Conservation (phyloP, 139 green algal species). For the Coelastrella sp. region DNA sequence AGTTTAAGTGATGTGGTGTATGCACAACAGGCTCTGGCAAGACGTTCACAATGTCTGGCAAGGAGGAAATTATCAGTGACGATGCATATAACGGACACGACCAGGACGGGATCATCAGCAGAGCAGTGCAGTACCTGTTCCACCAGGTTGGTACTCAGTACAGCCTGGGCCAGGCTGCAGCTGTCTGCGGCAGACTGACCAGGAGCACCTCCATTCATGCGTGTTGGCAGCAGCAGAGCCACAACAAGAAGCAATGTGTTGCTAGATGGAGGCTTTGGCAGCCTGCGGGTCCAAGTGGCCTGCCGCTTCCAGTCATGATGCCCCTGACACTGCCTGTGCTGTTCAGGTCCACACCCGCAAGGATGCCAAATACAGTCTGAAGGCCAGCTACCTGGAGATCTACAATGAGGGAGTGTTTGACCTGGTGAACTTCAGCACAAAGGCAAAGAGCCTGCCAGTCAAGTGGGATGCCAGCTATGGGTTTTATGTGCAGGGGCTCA, state of each 20-base stretch:
- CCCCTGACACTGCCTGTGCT: not conserved
- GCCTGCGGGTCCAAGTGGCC: too few species aligned
- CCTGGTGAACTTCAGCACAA: conserved; percentile 69
- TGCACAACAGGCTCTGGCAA: conserved; percentile 67
- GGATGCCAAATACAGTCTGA: conserved; percentile 60
- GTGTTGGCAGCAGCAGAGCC: too few species aligned
- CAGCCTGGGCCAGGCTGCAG: not conserved
- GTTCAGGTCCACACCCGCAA: conserved; percentile 46
- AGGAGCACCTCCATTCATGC: too few species aligned
- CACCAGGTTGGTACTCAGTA: conserved; percentile 49
- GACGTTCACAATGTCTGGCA: conserved; percentile 79
- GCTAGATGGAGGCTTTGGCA: too few species aligned
- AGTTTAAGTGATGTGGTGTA: too few species aligned
- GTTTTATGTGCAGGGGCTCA: conserved; percentile 83
- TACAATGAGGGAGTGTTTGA: conserved; percentile 94
- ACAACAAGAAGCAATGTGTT: too few species aligned
- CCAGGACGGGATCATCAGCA: conserved; percentile 80
- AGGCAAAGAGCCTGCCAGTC: conserved; percentile 72
- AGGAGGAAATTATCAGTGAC: conserved; percentile 64
- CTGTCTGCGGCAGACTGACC: not conserved
- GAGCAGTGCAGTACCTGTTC: conserved; percentile 79
- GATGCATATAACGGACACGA: conserved; percentile 71
- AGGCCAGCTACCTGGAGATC: conserved; percentile 87
- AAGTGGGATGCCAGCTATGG: conserved; percentile 82
- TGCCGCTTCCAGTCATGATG: too few species aligned